A percentile compares a stretch with the other conserved stretches of the same genome.
Evolutionary conservation across 2,329 filamentous ascomycete genomes (phyloP).

Genomic region (Coniella lustricola): DNA sequence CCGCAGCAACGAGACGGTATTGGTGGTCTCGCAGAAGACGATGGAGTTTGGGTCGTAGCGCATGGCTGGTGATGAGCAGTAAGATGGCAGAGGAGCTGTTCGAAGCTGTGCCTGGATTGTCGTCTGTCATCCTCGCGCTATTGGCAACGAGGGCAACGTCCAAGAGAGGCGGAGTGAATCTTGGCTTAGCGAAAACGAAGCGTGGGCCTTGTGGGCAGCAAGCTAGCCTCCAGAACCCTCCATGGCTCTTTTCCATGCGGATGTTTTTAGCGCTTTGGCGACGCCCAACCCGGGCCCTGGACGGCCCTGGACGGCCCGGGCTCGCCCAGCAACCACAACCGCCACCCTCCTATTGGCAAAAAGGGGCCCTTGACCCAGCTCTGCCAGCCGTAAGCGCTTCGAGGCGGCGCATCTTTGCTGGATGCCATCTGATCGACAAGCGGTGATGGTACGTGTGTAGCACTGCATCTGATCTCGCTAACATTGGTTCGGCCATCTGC

Average conservation of each 20-base stretch:
- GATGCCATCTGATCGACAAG: background rate
- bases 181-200: no score
- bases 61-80: background rate
- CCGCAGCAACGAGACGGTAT: background rate
- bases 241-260: no score
- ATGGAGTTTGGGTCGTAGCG: slow-evolving; percentile 12
- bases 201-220: no score
- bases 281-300: no score
- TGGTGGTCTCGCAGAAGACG: background rate
- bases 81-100: background rate
- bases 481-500: no score
- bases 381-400: background rate
- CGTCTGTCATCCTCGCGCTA: background rate
- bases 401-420: background rate
- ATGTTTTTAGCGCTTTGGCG: no score
- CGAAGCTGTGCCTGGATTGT: background rate
- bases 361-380: background rate
- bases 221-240: no score
- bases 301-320: background rate
- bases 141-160: no score
- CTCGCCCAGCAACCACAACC: slow-evolving; percentile 1
- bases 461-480: no score
- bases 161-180: no score
- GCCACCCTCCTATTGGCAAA: background rate
- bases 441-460: no score